Percentiles rank a stretch among this genome's conserved stretches.
Conservation (phyloP, 768 basidiomycete species). For the Leccinum subgranulosum region DNA sequence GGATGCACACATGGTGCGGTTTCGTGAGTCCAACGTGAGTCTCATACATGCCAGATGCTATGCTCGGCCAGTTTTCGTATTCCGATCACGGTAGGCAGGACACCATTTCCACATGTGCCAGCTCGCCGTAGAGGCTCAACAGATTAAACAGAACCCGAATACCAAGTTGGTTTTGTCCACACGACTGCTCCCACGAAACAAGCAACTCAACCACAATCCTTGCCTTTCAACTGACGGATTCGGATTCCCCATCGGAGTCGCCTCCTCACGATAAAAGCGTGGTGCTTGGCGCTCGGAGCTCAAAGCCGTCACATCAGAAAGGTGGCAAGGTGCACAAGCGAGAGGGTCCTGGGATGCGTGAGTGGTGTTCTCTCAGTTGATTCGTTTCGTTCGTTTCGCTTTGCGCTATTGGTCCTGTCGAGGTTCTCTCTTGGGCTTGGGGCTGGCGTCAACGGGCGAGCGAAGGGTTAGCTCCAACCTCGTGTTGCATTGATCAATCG, state of each 20-base stretch:
- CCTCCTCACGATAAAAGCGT: conserved; percentile 44
- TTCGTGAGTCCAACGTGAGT: conserved; percentile 38
- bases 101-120: conserved; percentile 45
- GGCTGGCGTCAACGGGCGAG: background rate
- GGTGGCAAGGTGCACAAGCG: conserved; percentile 59
- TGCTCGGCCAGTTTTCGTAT: conserved; percentile 32
- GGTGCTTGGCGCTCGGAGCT: conserved; percentile 50
- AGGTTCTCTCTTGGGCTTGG: conserved; percentile 1
- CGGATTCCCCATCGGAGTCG: conserved; percentile 45
- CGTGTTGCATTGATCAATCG: conserved; percentile 12
- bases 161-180: conserved; percentile 18
- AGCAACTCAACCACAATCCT: conserved; percentile 66
- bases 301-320: conserved; percentile 38
- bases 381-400: background rate
- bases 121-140: background rate
- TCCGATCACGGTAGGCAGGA: conserved; percentile 65
- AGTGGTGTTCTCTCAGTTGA: conserved; percentile 17
- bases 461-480: background rate
- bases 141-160: background rate
- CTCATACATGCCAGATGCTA: conserved; percentile 3
- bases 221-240: conserved; percentile 58
- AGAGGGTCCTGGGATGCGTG: conserved; percentile 64
- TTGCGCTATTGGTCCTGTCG: background rate
- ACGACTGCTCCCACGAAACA: conserved; percentile 47
- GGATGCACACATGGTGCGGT: conserved; percentile 62